phyloP scores from a whole-genome alignment of 495 filamentous ascomycete genomes.

The Aspergillus ostianus region DNA sequence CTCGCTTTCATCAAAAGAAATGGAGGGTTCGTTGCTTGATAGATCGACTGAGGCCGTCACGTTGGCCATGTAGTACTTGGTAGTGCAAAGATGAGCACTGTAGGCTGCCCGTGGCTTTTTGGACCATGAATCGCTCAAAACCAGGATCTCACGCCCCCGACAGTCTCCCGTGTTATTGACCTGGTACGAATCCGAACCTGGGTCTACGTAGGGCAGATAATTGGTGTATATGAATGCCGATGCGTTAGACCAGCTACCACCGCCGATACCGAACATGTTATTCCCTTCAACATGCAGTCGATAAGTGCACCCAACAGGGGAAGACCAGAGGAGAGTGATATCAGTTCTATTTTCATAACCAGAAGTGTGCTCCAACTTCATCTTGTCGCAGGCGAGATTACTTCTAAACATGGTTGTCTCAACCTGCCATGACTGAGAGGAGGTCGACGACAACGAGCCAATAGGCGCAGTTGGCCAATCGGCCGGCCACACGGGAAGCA shows the following conservation, averaged over 20 bases:
- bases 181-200: not conserved
- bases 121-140: conserved; percentile 20
- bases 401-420: conserved; percentile 34
- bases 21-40: conserved; percentile 14
- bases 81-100: conserved; percentile 24
- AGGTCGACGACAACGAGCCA: conserved; percentile 19
- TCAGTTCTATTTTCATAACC: conserved; percentile 3
- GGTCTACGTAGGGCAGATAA: not conserved
- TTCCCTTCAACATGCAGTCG: conserved; percentile 4
- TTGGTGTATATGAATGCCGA: conserved; percentile 15
- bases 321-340: conserved; percentile 12
- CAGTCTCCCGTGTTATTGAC: conserved; percentile 8
- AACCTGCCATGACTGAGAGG: conserved; percentile 28
- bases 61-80: conserved; percentile 33
- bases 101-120: not conserved
- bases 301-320: conserved; percentile 17
- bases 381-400: conserved; percentile 23
- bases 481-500: conserved; percentile 39
- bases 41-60: conserved; percentile 22
- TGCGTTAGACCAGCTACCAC: conserved; percentile 22
- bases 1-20: conserved; percentile 27
- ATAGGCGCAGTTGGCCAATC: conserved; percentile 18
- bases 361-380: not conserved
- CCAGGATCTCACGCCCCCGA: conserved; percentile 14
- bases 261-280: conserved; percentile 16